Percentiles rank a stretch among this genome's conserved stretches.
phyloP scores from a whole-genome alignment of 306 rosid species.

The Glycine soja region DNA sequence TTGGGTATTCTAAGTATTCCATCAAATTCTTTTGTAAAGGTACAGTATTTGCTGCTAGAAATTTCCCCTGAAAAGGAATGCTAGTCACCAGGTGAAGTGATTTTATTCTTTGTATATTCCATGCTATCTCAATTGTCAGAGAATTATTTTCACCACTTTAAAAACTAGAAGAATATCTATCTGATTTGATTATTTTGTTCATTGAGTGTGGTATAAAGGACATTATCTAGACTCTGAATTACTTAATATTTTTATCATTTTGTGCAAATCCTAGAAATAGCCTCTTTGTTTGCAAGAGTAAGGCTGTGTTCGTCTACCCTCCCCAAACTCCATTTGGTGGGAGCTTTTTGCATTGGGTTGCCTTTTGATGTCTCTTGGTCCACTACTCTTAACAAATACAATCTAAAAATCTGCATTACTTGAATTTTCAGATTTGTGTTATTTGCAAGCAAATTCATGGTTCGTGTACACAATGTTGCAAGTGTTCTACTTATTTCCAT shows the following conservation, averaged over 20 bases:
- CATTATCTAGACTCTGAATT: slow-evolving; percentile 37
- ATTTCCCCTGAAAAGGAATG: slow-evolving; percentile 6
- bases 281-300: neutral
- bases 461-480: slow-evolving; percentile 98
- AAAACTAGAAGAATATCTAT: slow-evolving; percentile 34
- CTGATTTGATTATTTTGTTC: slow-evolving; percentile 18
- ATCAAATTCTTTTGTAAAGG: slow-evolving; percentile 99
- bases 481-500: slow-evolving; percentile 98
- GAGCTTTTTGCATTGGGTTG: neutral
- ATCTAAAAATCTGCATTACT: slow-evolving; percentile 41
- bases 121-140: neutral
- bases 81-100: slow-evolving; percentile 3
- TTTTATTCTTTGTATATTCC: slow-evolving; percentile 35
- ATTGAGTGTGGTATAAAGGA: neutral
- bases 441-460: slow-evolving; percentile 98
- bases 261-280: neutral
- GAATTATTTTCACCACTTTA: slow-evolving; percentile 20
- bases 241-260: slow-evolving; percentile 42
- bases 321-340: neutral
- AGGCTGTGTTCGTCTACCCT: neutral
- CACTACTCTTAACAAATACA: slow-evolving; percentile 28
- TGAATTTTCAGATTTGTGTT: slow-evolving; percentile 89
- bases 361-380: slow-evolving; percentile 29
- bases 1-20: slow-evolving; percentile 97
- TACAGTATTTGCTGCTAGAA: slow-evolving; percentile 44